phyloP scores from a whole-genome alignment of 805 yeast species.

The Starmerella cellae region DNA sequence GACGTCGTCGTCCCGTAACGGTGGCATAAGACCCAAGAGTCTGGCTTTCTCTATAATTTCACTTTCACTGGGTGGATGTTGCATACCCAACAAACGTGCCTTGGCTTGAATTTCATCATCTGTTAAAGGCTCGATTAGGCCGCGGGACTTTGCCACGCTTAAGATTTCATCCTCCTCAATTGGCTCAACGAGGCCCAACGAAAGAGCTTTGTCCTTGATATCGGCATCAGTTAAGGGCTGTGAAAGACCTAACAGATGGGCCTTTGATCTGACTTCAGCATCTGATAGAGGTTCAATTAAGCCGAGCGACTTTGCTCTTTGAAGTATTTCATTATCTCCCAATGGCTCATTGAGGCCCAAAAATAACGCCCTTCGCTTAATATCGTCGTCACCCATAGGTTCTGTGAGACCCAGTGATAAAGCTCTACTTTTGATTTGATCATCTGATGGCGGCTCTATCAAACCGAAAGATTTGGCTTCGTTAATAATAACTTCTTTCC shows the following conservation, averaged over 20 bases:
- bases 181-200: conserved; percentile 30
- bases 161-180: conserved; percentile 5
- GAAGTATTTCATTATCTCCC: conserved; percentile 5
- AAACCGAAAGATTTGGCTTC: not conserved
- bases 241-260: conserved; percentile 20
- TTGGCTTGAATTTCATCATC: conserved; percentile 1
- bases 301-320: not conserved
- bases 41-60: conserved; percentile 5
- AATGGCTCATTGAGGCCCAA: conserved; percentile 5
- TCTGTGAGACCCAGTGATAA: conserved; percentile 5
- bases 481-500: too few species aligned
- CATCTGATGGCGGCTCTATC: conserved; percentile 27
- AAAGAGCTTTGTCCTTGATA: conserved; percentile 52
- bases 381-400: conserved; percentile 2
- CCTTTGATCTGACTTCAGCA: conserved; percentile 13
- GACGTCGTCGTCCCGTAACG: conserved; percentile 5
- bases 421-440: conserved; percentile 1
- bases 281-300: conserved; percentile 3
- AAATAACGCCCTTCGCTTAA: not conserved
- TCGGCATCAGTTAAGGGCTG: conserved; percentile 13
- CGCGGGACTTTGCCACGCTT: conserved; percentile 9
- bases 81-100: conserved; percentile 8
- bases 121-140: conserved; percentile 24
- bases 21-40: conserved; percentile 8
- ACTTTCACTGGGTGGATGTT: conserved; percentile 6